Percentiles rank a stretch among this genome's conserved stretches.
phyloP scores from a whole-genome alignment of 192 early-diverging fungal genomes.

The Paraglomus occultum region DNA sequence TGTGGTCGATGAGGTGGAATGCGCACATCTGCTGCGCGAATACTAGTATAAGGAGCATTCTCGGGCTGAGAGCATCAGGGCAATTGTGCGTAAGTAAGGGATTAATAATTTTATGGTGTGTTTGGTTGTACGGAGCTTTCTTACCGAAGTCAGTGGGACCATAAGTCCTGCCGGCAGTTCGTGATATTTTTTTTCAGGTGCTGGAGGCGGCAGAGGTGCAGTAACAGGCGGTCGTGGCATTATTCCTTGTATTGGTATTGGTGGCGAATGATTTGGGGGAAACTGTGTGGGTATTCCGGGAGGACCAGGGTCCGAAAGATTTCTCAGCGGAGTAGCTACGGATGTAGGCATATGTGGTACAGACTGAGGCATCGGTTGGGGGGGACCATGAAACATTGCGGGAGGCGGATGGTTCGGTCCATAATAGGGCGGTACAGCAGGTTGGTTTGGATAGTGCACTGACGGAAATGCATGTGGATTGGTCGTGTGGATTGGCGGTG shows the following conservation, averaged over 20 bases:
- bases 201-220: slow-evolving; percentile 13
- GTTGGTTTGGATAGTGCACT: slow-evolving; percentile 13
- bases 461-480: slow-evolving; percentile 9
- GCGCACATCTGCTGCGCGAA: slow-evolving; percentile 23
- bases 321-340: slow-evolving; percentile 4
- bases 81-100: slow-evolving; percentile 21
- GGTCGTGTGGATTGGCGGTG: slow-evolving; percentile 7
- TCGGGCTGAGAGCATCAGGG: slow-evolving; percentile 28
- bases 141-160: slow-evolving; percentile 24
- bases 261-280: slow-evolving; percentile 8
- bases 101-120: slow-evolving; percentile 18
- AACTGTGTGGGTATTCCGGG: slow-evolving; percentile 7
- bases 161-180: slow-evolving; percentile 29
- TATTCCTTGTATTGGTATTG: slow-evolving; percentile 26
- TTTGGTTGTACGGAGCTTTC: neutral
- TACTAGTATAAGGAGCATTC: slow-evolving; percentile 25
- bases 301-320: slow-evolving; percentile 24
- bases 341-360: slow-evolving; percentile 9
- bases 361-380: slow-evolving; percentile 9
- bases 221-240: neutral
- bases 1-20: slow-evolving; percentile 27
- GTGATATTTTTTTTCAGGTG: slow-evolving; percentile 29
- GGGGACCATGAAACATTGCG: neutral
- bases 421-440: slow-evolving; percentile 18
- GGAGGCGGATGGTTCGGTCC: neutral